Evolutionary conservation across 176 grass and related monocot genomes (phyloP), one percentile per base, ranked within the genome.

Genomic region (Rhynchospora breviuscula): DNA sequence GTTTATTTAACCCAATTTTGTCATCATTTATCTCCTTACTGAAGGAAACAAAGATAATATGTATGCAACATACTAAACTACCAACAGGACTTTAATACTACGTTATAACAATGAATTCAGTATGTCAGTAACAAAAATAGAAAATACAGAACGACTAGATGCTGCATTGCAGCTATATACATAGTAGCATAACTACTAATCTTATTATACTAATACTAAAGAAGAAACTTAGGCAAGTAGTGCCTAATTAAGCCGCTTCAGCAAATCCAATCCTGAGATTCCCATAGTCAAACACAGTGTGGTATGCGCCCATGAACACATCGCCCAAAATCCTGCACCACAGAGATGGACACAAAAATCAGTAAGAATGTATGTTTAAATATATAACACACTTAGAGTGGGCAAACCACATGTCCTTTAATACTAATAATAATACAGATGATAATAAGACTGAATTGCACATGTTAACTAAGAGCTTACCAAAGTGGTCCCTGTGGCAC

Each of bases 401-500:
- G 63, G 3, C 26, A 83, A 67, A 82, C 53, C 53, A 53, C 40
- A 58, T 81, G 23, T 31, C n/a, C 13, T 18, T 79, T 29, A 57
- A 59, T 19, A 21, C 21, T 59, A 79, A 57, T 59, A 59, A 44
- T 22, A 58, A 29, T 79, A 26, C n/a, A n/a, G 21, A 5, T 47
- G 1, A 22, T 11, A 51, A 58, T 5, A 43, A 79, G 18, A 29
- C 48, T 79, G 54, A 79, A 31, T 33, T 53, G 0, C 22, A 53
- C 17, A 23, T 67, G 35, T 40, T 40, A 3, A 40, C 35, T 23
- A 83, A 67, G 33, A 67, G 18, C 40, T 74, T 84, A 63, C 85
- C 84, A 90, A 18, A 86, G 88, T 61, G 85, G 84, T 25, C 72
- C 86, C 13, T 53, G 66, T 53, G 88, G 72, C 17, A 86, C 26